Conservation (phyloP, 2,329 filamentous ascomycete species). For the Claviceps spartinae region DNA sequence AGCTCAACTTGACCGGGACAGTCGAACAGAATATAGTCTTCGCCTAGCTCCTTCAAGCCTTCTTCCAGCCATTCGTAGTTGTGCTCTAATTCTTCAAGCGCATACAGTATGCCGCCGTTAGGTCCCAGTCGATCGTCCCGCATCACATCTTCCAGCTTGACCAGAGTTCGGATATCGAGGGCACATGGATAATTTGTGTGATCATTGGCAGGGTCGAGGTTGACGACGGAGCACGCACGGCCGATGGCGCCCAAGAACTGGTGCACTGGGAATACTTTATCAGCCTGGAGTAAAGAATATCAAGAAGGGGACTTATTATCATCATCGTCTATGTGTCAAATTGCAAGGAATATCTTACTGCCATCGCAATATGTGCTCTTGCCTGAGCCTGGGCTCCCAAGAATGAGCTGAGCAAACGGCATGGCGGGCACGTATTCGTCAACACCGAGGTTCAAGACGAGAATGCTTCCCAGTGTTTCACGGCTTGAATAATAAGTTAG, state of each 20-base stretch:
- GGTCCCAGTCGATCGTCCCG: slow-evolving; percentile 77
- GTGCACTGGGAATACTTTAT: slow-evolving; percentile 46
- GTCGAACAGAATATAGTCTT: slow-evolving; percentile 91
- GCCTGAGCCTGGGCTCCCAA: slow-evolving; percentile 87
- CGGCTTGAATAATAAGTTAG: not conserved
- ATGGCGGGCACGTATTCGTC: slow-evolving; percentile 20
- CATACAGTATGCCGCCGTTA: slow-evolving; percentile 85
- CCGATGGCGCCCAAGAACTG: slow-evolving; percentile 96
- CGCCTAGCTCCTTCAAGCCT: slow-evolving; percentile 63
- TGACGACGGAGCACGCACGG: slow-evolving; percentile 86
- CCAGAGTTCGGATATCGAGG: slow-evolving; percentile 76
- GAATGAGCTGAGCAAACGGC: slow-evolving; percentile 63
- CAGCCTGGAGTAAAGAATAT: not conserved
- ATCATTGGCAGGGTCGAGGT: slow-evolving; percentile 95
- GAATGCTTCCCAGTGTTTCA: not conserved
- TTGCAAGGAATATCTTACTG: slow-evolving; percentile 36
- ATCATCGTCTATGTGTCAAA: not conserved
- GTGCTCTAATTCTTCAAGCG: slow-evolving; percentile 85
- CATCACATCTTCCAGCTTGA: slow-evolving; percentile 94
- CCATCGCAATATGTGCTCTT: slow-evolving; percentile 99
- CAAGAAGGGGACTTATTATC: not conserved
- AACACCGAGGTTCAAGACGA: not conserved
- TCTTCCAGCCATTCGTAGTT: slow-evolving; percentile 88
- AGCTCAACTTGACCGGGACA: slow-evolving; percentile 95
- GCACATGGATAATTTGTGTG: slow-evolving; percentile 78